Evolutionary conservation across 75 land plant species (phyloP).

Genomic region (Sequoiadendron giganteum): DNA sequence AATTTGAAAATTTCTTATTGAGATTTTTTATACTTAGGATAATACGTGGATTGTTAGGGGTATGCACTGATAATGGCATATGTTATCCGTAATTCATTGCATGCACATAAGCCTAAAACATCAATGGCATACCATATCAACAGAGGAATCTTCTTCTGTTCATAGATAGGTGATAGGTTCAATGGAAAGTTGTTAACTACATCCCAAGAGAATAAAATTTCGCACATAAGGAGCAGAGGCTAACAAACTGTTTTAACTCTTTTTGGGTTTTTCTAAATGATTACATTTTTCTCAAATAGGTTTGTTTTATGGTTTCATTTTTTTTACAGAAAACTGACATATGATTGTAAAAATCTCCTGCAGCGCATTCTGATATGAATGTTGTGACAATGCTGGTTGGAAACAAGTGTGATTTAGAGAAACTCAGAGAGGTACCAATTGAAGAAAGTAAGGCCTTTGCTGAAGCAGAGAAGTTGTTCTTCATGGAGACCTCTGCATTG

Average conservation of each 20-base stretch:
- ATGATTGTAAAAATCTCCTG: constrained; percentile 3
- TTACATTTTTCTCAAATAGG: neutral
- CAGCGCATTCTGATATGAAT: constrained; percentile 70
- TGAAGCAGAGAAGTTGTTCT: constrained; percentile 41
- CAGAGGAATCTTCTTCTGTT: neutral
- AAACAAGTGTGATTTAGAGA: constrained; percentile 60
- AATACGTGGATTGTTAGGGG: neutral
- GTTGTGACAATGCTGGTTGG: constrained; percentile 75
- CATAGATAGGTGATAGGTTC: neutral
- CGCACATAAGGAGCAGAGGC: neutral
- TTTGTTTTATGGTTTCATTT: neutral
- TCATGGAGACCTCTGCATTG: constrained; percentile 56
- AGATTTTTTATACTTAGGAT: neutral
- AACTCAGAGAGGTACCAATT: constrained; percentile 44
- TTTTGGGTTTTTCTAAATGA: neutral
- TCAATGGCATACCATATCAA: neutral
- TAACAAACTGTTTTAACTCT: neutral
- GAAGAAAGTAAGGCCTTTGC: constrained; percentile 51
- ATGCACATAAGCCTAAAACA: neutral
- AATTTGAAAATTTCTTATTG: too few relatives aligned
- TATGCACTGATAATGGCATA: neutral
- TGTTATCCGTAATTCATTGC: neutral
- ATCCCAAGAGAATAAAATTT: neutral
- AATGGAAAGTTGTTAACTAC: neutral
- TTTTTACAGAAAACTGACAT: neutral